phyloP scores from a whole-genome alignment of 148 eudicot species.

The Cornus kousa region DNA sequence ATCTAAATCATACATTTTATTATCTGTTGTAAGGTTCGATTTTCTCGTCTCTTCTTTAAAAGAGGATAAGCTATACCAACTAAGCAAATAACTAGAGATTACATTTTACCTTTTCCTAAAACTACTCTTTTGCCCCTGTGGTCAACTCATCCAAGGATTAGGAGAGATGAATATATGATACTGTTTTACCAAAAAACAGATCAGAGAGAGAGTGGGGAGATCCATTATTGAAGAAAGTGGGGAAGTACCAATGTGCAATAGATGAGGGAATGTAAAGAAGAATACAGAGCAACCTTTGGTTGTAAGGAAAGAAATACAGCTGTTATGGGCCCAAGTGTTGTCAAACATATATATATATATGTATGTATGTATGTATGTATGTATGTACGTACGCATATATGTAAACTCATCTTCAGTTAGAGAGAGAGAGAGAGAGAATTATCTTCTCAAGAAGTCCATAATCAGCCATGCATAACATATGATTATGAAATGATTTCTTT shows the following conservation, averaged over 20 bases:
- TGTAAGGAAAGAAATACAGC: slow-evolving; percentile 14
- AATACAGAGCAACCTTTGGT: neutral
- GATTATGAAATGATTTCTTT: no score
- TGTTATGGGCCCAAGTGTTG: slow-evolving; percentile 10
- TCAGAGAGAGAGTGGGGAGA: neutral
- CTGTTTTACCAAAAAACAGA: neutral
- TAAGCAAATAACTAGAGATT: no score
- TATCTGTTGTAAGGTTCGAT: no score
- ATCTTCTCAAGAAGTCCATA: neutral
- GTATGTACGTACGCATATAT: no score
- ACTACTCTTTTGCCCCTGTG: neutral
- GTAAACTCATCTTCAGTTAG: neutral
- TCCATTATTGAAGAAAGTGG: slow-evolving; percentile 11
- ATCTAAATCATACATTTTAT: no score
- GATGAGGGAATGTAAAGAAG: slow-evolving; percentile 11
- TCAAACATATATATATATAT: neutral
- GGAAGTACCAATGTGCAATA: slow-evolving; percentile 7
- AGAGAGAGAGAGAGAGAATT: neutral
- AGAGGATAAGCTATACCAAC: no score
- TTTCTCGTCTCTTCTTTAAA: no score
- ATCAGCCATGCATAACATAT: neutral
- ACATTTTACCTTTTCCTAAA: neutral
- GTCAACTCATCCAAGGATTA: neutral
- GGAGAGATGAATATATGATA: neutral
- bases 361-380: no score